These are phyloP conservation scores for Saprolegnia diclina DNA, from an alignment of 352 stramenopile genomes.

Conservation along the genomic window DNA sequence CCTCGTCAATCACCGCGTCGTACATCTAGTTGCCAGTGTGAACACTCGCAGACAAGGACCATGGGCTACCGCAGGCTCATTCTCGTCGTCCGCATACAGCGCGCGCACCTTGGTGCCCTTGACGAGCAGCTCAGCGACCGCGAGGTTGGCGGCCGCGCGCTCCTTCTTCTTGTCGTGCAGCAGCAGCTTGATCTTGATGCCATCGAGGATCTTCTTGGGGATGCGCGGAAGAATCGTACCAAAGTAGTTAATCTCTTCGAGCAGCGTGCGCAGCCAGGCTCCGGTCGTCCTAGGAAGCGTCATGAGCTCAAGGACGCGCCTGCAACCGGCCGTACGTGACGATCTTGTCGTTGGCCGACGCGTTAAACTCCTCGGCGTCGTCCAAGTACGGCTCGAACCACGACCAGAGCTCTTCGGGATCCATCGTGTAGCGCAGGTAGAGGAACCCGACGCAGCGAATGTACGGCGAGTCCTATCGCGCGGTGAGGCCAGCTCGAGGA, in stretches of 20 bases:
- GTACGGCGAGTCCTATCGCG: constrained; percentile 88
- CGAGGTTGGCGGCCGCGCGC: constrained; percentile 55
- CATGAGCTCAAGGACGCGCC: constrained; percentile 22
- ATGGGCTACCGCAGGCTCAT: constrained; percentile 71
- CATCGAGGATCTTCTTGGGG: constrained; percentile 92
- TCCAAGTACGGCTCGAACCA: constrained; percentile 96
- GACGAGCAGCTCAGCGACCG: constrained; percentile 70
- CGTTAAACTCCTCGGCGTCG: constrained; percentile 91
- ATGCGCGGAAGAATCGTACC: constrained; percentile 95
- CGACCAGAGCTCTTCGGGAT: constrained; percentile 89
- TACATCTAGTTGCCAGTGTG: constrained; percentile 75
- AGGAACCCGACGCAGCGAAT: constrained; percentile 96
- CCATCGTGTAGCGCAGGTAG: constrained; percentile 95
- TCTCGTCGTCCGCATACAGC: constrained; percentile 96
- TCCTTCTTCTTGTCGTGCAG: constrained; percentile 59
- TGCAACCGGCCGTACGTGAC: constrained; percentile 48
- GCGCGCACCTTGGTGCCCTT: constrained; percentile 88
- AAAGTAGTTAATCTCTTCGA: constrained; percentile 95
- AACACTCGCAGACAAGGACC: background rate
- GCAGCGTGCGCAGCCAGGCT: constrained; percentile 83
- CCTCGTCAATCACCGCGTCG: constrained; percentile 92
- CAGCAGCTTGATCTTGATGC: constrained; percentile 93
- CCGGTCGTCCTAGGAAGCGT: constrained; percentile 82
- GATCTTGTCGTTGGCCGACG: constrained; percentile 69
- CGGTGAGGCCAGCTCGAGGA: background rate